Conservation (phyloP, 2,329 filamentous ascomycete genomes). For the Aspergillus sp. region DNA sequence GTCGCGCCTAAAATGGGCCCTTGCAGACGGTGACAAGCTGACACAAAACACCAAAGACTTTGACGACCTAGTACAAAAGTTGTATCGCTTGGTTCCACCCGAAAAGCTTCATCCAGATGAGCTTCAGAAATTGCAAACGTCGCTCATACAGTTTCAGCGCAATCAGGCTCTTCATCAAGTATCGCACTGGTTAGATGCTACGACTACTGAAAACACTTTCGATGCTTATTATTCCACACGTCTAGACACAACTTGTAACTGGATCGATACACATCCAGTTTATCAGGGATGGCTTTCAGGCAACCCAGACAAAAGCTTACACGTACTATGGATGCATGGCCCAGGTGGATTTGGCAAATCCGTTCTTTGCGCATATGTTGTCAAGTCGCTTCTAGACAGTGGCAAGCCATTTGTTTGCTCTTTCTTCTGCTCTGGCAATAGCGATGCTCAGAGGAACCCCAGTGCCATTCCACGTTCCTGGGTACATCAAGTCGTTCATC, state of each 20-base stretch:
- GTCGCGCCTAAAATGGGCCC: neutral
- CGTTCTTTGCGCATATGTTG: slow-evolving; percentile 6
- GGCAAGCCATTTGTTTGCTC: neutral
- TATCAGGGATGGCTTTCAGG: neutral
- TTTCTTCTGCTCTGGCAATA: slow-evolving; percentile 1
- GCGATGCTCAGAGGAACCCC: neutral
- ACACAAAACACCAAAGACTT: neutral
- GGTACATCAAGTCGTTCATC: neutral
- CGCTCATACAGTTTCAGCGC: neutral
- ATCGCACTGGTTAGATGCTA: neutral
- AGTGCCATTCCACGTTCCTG: neutral
- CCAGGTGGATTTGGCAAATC: slow-evolving; percentile 7
- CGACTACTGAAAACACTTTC: neutral
- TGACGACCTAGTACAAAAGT: slow-evolving; percentile 1
- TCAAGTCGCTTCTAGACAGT: neutral
- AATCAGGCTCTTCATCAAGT: neutral
- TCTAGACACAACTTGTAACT: neutral
- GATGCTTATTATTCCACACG: slow-evolving; percentile 1
- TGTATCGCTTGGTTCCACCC: slow-evolving; percentile 1
- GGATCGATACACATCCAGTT: neutral
- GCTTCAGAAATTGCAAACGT: neutral
- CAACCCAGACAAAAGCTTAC: neutral
- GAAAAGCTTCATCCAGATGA: neutral
- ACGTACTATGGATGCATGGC: slow-evolving; percentile 5
- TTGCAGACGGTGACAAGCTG: neutral